Conservation (phyloP, 169 alveolate genomes). For the Eimeria tenella region DNA sequence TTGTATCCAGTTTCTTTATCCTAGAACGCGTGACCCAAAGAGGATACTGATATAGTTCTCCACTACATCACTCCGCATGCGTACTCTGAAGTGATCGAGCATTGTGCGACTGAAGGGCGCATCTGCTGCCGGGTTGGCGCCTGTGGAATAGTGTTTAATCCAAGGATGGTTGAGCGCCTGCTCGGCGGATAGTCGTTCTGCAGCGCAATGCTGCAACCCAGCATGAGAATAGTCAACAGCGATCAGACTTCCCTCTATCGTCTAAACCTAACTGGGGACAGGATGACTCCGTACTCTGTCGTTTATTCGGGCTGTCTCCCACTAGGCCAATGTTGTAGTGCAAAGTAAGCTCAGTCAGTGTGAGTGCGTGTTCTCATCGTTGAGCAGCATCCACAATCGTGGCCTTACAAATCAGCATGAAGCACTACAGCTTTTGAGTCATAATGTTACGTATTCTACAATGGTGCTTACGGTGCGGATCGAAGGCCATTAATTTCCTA, state of each 20-base stretch:
- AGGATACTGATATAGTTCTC: no score
- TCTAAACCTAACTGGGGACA: not conserved
- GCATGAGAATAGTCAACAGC: slow-evolving; percentile 24
- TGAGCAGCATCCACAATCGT: no score
- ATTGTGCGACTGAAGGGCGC: slow-evolving; percentile 72
- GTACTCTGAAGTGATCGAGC: slow-evolving; percentile 75
- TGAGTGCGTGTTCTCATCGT: no score
- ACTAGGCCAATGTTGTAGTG: no score
- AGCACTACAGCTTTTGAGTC: no score
- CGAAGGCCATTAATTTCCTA: slow-evolving; percentile 87
- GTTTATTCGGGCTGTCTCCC: no score
- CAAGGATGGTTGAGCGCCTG: slow-evolving; percentile 96
- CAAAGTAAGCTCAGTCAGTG: no score
- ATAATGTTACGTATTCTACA: no score
- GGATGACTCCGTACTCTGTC: no score
- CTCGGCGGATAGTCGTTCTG: slow-evolving; percentile 85
- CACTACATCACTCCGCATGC: not conserved
- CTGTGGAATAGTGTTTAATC: slow-evolving; percentile 85
- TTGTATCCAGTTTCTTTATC: no score
- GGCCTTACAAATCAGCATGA: no score
- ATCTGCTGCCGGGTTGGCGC: slow-evolving; percentile 75
- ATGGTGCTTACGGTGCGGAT: slow-evolving; percentile 69
- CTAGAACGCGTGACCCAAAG: no score
- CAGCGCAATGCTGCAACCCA: slow-evolving; percentile 70
- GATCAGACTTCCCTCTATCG: slow-evolving; percentile 7